These are phyloP conservation scores for maize (Zea mays) DNA, from an alignment of 176 grass and related monocot species.

Conservation along the genomic window DNA sequence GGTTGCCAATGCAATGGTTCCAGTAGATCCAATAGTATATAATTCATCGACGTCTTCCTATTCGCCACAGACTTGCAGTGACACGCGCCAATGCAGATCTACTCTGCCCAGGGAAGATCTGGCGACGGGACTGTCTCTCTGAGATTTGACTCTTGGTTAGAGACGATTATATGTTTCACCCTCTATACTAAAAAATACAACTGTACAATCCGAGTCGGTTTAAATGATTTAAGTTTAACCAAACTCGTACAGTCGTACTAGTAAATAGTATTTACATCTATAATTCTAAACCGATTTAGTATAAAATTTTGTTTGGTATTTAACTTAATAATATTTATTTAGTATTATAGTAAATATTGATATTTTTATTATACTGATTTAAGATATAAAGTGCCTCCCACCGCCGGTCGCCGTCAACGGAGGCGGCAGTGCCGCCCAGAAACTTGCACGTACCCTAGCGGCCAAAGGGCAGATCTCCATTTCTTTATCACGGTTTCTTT, in stretches of 20 bases:
- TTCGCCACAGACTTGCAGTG: background rate
- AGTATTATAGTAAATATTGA: too few relatives aligned
- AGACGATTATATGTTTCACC: background rate
- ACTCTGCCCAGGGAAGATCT: background rate
- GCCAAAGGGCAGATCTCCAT: background rate
- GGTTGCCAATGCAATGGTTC: background rate
- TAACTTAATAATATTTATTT: too few relatives aligned
- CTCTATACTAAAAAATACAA: too few relatives aligned
- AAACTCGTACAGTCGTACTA: too few relatives aligned
- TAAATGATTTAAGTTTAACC: too few relatives aligned
- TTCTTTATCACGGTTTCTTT: conserved; percentile 23
- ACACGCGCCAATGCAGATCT: conserved; percentile 18
- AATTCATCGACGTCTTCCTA: too few relatives aligned
- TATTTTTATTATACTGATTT: too few relatives aligned
- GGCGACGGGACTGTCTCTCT: background rate
- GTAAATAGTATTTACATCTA: too few relatives aligned
- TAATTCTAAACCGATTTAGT: too few relatives aligned
- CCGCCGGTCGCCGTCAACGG: conserved; percentile 33
- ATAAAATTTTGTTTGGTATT: too few relatives aligned
- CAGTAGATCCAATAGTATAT: background rate
- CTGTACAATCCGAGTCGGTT: too few relatives aligned
- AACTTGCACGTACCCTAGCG: conserved; percentile 24
- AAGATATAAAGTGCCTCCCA: background rate
- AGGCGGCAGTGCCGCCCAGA: conserved; percentile 20
- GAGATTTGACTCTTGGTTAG: conserved; percentile 25